phyloP scores from a whole-genome alignment of 257 asterid species.

The Ocimum tenuiflorum region DNA sequence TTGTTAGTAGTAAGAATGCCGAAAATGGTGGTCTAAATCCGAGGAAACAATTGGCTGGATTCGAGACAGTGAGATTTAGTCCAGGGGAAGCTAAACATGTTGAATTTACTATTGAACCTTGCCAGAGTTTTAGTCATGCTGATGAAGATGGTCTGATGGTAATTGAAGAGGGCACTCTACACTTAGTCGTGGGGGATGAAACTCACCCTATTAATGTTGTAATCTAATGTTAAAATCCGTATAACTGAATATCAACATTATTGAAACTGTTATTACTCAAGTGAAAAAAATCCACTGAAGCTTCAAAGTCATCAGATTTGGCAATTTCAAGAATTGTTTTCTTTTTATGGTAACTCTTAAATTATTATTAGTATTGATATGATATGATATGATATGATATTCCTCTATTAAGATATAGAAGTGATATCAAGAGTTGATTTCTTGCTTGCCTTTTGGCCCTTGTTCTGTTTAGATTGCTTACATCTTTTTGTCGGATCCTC shows the following conservation, averaged over 20 bases:
- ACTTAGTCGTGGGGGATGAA: slow-evolving; percentile 38
- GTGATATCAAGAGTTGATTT: no score
- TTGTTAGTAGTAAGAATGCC: slow-evolving; percentile 19
- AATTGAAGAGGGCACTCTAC: slow-evolving; percentile 36
- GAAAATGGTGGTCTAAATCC: slow-evolving; percentile 30
- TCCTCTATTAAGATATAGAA: no score
- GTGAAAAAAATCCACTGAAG: no score
- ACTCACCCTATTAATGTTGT: slow-evolving; percentile 35
- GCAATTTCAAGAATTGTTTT: no score
- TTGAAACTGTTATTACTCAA: no score
- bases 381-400: no score
- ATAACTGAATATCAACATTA: no score
- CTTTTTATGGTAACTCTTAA: no score
- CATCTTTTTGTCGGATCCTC: slow-evolving; percentile 1
- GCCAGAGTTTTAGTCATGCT: slow-evolving; percentile 46
- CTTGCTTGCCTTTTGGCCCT: slow-evolving; percentile 1
- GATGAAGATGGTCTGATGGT: slow-evolving; percentile 38
- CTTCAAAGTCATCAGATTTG: no score
- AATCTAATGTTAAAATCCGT: slow-evolving; percentile 18
- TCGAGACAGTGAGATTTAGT: slow-evolving; percentile 35
- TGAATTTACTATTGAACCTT: slow-evolving; percentile 34
- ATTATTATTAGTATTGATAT: no score
- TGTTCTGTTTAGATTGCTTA: neutral
- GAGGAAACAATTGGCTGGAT: slow-evolving; percentile 42
- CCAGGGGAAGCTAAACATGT: slow-evolving; percentile 28